Base-by-base conservation (phyloP, 495 filamentous ascomycete species). In the Penicillium dipodomyicola region DNA sequence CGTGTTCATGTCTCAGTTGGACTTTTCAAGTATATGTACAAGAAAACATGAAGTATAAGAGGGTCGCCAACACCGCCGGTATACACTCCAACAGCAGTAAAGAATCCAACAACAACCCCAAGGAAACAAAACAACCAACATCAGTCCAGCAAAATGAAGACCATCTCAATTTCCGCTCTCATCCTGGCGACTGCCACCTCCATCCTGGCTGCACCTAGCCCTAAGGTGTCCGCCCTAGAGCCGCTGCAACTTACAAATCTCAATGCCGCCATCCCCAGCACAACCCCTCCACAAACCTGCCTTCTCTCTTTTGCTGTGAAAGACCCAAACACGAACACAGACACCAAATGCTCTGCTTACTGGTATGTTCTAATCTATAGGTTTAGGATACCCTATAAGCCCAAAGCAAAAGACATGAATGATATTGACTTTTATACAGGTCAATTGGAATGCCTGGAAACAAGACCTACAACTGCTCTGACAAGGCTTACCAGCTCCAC, bases 121-220 rank as follows among this genome's bases (percentile, higher is more conserved):
- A 35, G 10, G 47, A 5, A 25, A 33, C 14, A 6, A 27, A 46
- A 6, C 17, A 25, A 40, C 23, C 44, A 20, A 17, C 33, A 32
- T 40, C 9, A 59, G 27, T 32, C 12, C 33, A 19, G n/a, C 54
- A 49, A 56, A 49, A 66, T 66, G 63, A 63, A 63, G 60, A 27
- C 44, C 47, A 15, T 27, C 22, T 39, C 55, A 8, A 48, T 65
- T 15, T 35, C 42, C 27, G 52, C 63, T 41, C n/a, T 51, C 32
- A 19, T 58, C 40, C 50, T 60, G 29, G 60, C 60, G 7, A 44
- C 43, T 39, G 54, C 63, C 40, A 51, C 49, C 39, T 49, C 47
- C 25, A 33, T 51, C 17, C 12, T 54, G 8, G 60, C 60, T 20
- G 54, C 54, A 15, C 60, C 60, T 14, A 57, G 39, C 49, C 25